Base-by-base conservation (phyloP, 306 rosid genomes). In the Casuarina equisetifolia region DNA sequence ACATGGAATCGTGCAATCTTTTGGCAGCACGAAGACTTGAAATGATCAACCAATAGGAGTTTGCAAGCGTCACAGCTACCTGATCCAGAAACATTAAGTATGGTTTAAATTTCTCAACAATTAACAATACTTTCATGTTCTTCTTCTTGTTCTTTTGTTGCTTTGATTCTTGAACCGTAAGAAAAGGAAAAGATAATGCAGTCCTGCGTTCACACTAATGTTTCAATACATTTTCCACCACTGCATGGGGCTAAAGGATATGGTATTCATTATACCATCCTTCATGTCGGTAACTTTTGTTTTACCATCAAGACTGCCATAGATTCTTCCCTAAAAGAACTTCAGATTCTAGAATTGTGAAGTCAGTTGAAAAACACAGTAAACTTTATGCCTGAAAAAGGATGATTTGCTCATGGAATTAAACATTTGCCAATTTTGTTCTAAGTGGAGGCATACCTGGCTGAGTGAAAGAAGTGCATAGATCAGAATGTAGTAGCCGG, bases 31-130 rank as follows among this genome's bases (percentile, higher is more conserved):
- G 86, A 59, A 91, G 88, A 80, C 96, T 91, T 58, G 97, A 85
- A 63, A 86, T 77, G 78, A 90, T 89, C 76, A 94, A 74, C 97
- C 97, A 91, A 75, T 85, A 94, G 52, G 91, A 86, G 79, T 86
- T 91, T 53, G 86, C 90, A n/a, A 94, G 89, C 44, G 96, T 83
- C 69, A 89, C 91, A 5, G 72, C 77, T 77, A 91, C 97, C 98
- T 94, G 85, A 80, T 55, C 45, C 74, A 72, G 63, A 80, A 74
- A 79, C 73, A 58, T 7, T 46, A 63, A 59, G 50, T 12, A 39
- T 55, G 25, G 36, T 64, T 82, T 11, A 45, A 46, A 53, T 50
- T 48, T 75, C 3, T 11, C 36, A 6, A 50, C 57, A 25, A 19
- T 63, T 10, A 45, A 19, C 9, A 46, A 45, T 51, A 45, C 4